Conservation (phyloP, 306 rosid genomes). For the Echinosophora koreensis region DNA sequence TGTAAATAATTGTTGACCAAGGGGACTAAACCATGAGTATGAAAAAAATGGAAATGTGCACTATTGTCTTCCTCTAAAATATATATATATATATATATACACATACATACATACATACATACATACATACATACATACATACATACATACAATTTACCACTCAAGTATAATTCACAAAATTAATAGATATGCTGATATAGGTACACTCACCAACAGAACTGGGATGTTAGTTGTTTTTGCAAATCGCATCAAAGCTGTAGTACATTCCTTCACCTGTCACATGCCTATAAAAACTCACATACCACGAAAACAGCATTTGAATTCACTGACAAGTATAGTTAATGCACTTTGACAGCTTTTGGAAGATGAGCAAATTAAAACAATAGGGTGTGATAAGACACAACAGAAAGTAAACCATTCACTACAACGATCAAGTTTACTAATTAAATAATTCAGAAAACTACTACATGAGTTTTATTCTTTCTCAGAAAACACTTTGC, state of each 20-base stretch:
- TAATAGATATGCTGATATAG: neutral
- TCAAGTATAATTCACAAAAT: constrained; percentile 6
- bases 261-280: constrained; percentile 92
- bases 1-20: neutral
- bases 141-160: constrained; percentile 4
- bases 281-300: constrained; percentile 41
- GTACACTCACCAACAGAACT: constrained; percentile 74
- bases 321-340: constrained; percentile 3
- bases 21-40: constrained; percentile 1
- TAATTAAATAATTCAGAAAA: constrained; percentile 27
- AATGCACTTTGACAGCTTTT: constrained; percentile 22
- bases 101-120: no score
- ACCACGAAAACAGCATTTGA: constrained; percentile 32
- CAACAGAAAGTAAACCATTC: constrained; percentile 30
- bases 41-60: constrained; percentile 32
- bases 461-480: constrained; percentile 2
- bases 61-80: neutral
- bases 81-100: no score
- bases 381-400: constrained; percentile 16
- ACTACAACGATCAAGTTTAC: constrained; percentile 21
- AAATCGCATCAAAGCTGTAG: constrained; percentile 82
- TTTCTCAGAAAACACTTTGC: neutral
- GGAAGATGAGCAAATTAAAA: constrained; percentile 36
- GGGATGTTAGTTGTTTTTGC: constrained; percentile 84
- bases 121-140: neutral